Percentiles rank a stretch among this genome's conserved stretches.
Evolutionary conservation across 2,329 filamentous ascomycete genomes (phyloP).

Genomic region (Xylogone sp.): DNA sequence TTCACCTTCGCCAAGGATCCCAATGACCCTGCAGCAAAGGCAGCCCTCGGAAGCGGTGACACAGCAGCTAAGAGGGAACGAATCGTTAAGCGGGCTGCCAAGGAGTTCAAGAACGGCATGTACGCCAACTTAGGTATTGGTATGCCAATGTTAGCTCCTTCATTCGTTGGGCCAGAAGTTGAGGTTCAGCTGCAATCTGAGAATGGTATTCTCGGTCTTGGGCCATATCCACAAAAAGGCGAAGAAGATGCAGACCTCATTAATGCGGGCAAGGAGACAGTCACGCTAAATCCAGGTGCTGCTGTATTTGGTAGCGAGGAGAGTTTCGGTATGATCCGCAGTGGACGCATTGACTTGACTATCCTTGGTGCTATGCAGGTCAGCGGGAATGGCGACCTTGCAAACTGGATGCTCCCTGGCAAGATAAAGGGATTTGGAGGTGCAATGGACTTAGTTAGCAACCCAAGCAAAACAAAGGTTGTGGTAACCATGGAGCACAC

Average conservation of each 20-base stretch:
- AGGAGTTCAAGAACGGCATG: slow-evolving; percentile 94
- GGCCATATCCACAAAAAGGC: slow-evolving; percentile 69
- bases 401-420: slow-evolving; percentile 89
- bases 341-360: slow-evolving; percentile 80
- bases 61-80: slow-evolving; percentile 68
- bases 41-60: slow-evolving; percentile 28
- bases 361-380: slow-evolving; percentile 93
- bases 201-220: slow-evolving; percentile 75
- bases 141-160: slow-evolving; percentile 89
- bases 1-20: slow-evolving; percentile 67
- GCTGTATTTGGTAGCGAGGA: slow-evolving; percentile 83
- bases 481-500: slow-evolving; percentile 97
- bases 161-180: slow-evolving; percentile 73
- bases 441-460: slow-evolving; percentile 89
- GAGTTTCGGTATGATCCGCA: slow-evolving; percentile 89
- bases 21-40: slow-evolving; percentile 25
- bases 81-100: slow-evolving; percentile 79
- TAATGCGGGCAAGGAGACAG: slow-evolving; percentile 91
- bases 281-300: slow-evolving; percentile 77
- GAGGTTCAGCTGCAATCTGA: slow-evolving; percentile 80
- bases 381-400: slow-evolving; percentile 55
- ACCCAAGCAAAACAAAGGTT: slow-evolving; percentile 83
- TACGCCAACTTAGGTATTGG: slow-evolving; percentile 91
- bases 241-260: slow-evolving; percentile 83
- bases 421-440: slow-evolving; percentile 87